Evolutionary conservation across 2,329 filamentous ascomycete genomes (phyloP), one percentile per base, ranked within the genome.

Genomic region (Myriosclerotinia curreyana): DNA sequence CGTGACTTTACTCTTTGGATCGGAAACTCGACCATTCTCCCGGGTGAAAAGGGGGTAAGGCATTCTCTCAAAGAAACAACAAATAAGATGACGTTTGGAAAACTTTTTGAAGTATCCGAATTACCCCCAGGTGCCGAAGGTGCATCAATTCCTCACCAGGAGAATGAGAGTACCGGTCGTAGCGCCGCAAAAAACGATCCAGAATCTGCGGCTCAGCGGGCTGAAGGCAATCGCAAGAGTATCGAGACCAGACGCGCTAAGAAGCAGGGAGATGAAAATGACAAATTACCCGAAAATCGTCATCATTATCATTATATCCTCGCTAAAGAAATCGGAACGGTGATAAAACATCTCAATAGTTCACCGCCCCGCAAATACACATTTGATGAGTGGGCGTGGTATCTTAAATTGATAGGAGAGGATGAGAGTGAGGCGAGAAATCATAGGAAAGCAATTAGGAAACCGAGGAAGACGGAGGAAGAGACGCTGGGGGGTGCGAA

Each of bases 351-450:
- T 72, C 78, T 90, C 42, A 82, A 83, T 22, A 75, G 79, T 52
- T 76, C 80, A 5, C 81, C 83, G 2, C 80, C 82, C 0, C 86
- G 86, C 63, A 82, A 81, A 62, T 97, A 96, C 74, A 81, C 79
- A 0, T 97, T 92, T 68, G 86, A 92, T 69, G 89, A 96, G 73
- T 96, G 92, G 93, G 89, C 89, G 0, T 90, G 91, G 79, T 95
- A 91, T 70, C 87, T 93, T 9, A 83, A 85, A 28, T 80, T 96
- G 40, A 90, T 96, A n/a, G 85, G 85, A 54, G 84, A 87, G 71
- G 83, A 87, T 72, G 84, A 87, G 71, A 76, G 76, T 62, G 78
- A 78, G 67, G 76, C 82, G 2, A 74, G 77, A 7, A 81, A 76
- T 22, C 85, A 87, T 70, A 74, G 79, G n/a, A 79, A 77, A 34